Base-by-base conservation (phyloP, 2,329 filamentous ascomycete species). In the Exophiala viscosa region DNA sequence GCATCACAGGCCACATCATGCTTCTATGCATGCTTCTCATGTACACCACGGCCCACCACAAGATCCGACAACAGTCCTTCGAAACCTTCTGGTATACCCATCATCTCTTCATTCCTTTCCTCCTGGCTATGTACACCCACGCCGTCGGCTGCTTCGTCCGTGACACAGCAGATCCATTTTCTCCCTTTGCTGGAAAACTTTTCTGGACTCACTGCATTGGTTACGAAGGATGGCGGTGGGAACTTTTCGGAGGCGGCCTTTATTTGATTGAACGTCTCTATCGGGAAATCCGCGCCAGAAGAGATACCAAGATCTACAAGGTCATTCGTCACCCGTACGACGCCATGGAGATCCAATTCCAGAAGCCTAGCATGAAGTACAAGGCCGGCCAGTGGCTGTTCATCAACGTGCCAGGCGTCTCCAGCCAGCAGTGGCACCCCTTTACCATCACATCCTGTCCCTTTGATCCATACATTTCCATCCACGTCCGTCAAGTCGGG, bases 51-150 rank as follows among this genome's bases (percentile, higher is more conserved):
- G 87, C 93, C 2, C 93, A 99, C 67, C 81, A 87, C 64, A 87
- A 89, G 61, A 97, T 99, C 60, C 87, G 93, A 49, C 92, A 97
- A 69, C 93, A 99, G 69, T 95, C 90, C 0, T 99, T 91, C 67
- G 93, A 99, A 74, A 95, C 92, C 0, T 99, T 99, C 70, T 99
- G 93, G 93, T 99, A 99, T 73, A 96, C 90, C 0, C 93, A 99
- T 72, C 93, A 99, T 66, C 81, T 99, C n/a, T 97, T 97, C 66
- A 87, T 99, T 55, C 92, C 93, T 1, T 99, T 99, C 71, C 74
- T 97, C 66, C 79, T 99, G 40, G 92, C 83, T 41, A 84, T 99
- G 62, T 99, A 97, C 72, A 97, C 92, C 10, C 93, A 99, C 70
- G 92, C 93, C 1, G 89, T 88, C 6, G 91, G 90, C 54, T 99